Conservation (phyloP, 129 eudicot species). For the Pseudognaphalium luteoalbum region DNA sequence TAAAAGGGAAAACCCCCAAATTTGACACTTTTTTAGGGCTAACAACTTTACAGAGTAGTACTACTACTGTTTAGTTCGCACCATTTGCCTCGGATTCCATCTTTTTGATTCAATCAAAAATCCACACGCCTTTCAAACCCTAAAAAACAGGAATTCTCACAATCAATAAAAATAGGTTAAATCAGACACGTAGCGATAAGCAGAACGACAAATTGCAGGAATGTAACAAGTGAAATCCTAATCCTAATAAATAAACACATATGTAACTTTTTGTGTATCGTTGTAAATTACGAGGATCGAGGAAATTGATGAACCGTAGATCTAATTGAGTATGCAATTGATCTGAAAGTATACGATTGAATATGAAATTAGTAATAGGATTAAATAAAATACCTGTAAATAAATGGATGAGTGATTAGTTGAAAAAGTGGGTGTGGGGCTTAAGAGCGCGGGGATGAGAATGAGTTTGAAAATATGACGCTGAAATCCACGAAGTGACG, state of each 20-base stretch:
- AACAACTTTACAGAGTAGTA: constrained; percentile 41
- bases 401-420: constrained; percentile 6
- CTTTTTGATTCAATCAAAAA: constrained; percentile 32
- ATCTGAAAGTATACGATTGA: constrained; percentile 19
- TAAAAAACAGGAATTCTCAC: constrained; percentile 25
- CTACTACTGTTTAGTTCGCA: constrained; percentile 39
- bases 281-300: constrained; percentile 35
- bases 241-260: neutral
- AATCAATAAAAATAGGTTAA: neutral
- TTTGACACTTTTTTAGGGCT: constrained; percentile 37
- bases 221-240: constrained; percentile 4
- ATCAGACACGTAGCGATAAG: neutral
- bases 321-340: constrained; percentile 7
- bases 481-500: constrained; percentile 38
- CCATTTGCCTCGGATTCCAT: constrained; percentile 49
- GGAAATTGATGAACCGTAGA: constrained; percentile 22
- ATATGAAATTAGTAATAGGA: neutral
- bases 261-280: neutral
- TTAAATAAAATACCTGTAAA: neutral
- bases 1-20: constrained; percentile 35
- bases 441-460: constrained; percentile 42
- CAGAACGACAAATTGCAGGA: neutral
- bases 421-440: constrained; percentile 36
- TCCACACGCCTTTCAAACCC: constrained; percentile 35
- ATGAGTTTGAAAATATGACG: constrained; percentile 40